phyloP scores from a whole-genome alignment of 768 basidiomycete species.

The Agaricus sinodeliciosus region DNA sequence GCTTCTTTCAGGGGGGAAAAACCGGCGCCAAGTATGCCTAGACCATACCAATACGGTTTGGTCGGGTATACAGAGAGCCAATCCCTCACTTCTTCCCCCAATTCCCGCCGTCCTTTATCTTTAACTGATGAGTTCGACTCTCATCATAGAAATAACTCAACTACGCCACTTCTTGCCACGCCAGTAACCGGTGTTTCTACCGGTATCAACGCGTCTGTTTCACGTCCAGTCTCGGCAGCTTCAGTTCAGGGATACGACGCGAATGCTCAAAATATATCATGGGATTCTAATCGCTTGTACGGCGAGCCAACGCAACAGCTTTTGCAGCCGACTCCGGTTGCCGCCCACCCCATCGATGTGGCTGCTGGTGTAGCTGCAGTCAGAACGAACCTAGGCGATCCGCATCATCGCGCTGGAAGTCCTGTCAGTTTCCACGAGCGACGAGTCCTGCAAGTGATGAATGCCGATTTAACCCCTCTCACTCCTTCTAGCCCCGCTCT shows the following conservation, averaged over 20 bases:
- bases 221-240: slow-evolving; percentile 21
- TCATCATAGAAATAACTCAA: slow-evolving; percentile 3
- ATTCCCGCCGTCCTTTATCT: slow-evolving; percentile 29
- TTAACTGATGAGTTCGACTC: neutral
- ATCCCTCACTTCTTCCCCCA: slow-evolving; percentile 22
- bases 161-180: slow-evolving; percentile 1
- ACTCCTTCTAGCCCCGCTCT: neutral
- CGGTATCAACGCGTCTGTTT: slow-evolving; percentile 32
- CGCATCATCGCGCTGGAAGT: slow-evolving; percentile 28
- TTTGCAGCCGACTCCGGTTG: too few relatives aligned
- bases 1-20: slow-evolving; percentile 16
- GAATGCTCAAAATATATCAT: slow-evolving; percentile 13
- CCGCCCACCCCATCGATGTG: slow-evolving; percentile 14
- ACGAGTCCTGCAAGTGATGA: slow-evolving; percentile 34
- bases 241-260: slow-evolving; percentile 14
- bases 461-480: slow-evolving; percentile 20
- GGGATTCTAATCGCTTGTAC: slow-evolving; percentile 4
- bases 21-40: slow-evolving; percentile 29
- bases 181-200: neutral
- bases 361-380: slow-evolving; percentile 12
- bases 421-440: slow-evolving; percentile 35
- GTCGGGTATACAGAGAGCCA: slow-evolving; percentile 39
- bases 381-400: slow-evolving; percentile 12
- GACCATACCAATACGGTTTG: slow-evolving; percentile 58
- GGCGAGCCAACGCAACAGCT: slow-evolving; percentile 3